Percentiles rank a stretch among this genome's conserved stretches.
Evolutionary conservation across 1,284 basidiomycete species (phyloP).

Genomic region (Ustilago vetiveriae): DNA sequence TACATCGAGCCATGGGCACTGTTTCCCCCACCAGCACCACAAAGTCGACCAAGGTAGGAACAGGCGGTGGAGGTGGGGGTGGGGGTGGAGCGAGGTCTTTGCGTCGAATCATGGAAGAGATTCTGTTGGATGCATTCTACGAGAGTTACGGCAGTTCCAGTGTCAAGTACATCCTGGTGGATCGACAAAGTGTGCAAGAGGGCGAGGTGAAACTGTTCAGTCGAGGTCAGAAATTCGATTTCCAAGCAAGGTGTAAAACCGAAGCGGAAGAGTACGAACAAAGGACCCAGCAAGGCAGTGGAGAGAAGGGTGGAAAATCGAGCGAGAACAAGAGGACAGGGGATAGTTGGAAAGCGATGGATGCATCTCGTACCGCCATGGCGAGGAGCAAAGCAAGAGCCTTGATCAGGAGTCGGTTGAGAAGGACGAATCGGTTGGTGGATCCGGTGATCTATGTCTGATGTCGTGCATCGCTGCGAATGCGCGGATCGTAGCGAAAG

Average conservation of each 20-base stretch:
- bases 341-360: too few species aligned
- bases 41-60: not conserved
- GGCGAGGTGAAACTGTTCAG: constrained; percentile 26
- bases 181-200: constrained; percentile 1
- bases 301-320: too few species aligned
- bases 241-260: constrained; percentile 1
- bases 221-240: constrained; percentile 33
- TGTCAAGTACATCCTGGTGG: constrained; percentile 35
- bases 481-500: too few species aligned
- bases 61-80: not conserved
- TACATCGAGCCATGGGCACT: constrained; percentile 60
- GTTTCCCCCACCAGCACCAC: not conserved
- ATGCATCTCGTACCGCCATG: not conserved
- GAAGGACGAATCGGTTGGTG: constrained; percentile 28
- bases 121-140: constrained; percentile 50
- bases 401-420: constrained; percentile 13
- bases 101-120: constrained; percentile 81
- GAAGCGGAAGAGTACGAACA: constrained; percentile 20
- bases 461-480: too few species aligned
- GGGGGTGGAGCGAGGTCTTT: constrained; percentile 81
- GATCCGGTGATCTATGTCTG: constrained; percentile 46
- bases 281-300: too few species aligned
- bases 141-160: constrained; percentile 12
- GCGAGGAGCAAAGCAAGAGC: constrained; percentile 16
- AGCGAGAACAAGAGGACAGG: too few species aligned